Conservation (phyloP, 78 protist species). For the Trichosphaerium sp. region DNA sequence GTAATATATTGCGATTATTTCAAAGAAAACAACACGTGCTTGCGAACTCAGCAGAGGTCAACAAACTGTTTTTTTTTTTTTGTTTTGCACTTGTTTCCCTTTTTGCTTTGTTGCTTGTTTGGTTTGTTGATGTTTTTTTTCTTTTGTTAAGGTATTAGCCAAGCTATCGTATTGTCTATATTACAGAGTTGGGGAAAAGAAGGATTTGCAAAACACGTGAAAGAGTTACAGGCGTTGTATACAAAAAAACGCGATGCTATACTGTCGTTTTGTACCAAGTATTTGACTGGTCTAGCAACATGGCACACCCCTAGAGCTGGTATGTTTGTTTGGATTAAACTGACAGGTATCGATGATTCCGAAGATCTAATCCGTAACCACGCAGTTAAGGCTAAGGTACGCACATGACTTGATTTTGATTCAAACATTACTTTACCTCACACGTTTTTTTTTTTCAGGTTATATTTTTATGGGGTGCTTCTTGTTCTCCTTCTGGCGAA, state of each 20-base stretch:
- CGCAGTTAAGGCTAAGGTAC: slow-evolving; percentile 48
- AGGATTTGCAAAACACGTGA: slow-evolving; percentile 29
- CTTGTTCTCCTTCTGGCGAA: slow-evolving; percentile 1
- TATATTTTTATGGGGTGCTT: slow-evolving; percentile 57
- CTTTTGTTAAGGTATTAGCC: no score
- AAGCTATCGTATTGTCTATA: background rate
- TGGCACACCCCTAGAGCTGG: slow-evolving; percentile 56
- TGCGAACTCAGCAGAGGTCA: no score
- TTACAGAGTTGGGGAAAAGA: slow-evolving; percentile 20
- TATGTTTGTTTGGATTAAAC: slow-evolving; percentile 70
- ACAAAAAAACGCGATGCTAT: slow-evolving; percentile 12
- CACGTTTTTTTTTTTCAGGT: no score
- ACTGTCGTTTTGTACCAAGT: background rate
- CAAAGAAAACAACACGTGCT: no score
- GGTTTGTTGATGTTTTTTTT: background rate
- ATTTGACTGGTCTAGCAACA: slow-evolving; percentile 53
- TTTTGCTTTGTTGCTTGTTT: background rate
- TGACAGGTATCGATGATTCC: slow-evolving; percentile 39
- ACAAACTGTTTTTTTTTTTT: no score
- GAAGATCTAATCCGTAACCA: slow-evolving; percentile 28
- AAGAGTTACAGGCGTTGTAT: slow-evolving; percentile 22
- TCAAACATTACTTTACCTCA: no score
- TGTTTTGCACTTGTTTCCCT: background rate
- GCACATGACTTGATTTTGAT: no score
- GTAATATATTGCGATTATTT: no score